These are phyloP conservation scores for Penicillium sp. DNA, from an alignment of 2,329 filamentous ascomycete genomes.

Conservation along the genomic window DNA sequence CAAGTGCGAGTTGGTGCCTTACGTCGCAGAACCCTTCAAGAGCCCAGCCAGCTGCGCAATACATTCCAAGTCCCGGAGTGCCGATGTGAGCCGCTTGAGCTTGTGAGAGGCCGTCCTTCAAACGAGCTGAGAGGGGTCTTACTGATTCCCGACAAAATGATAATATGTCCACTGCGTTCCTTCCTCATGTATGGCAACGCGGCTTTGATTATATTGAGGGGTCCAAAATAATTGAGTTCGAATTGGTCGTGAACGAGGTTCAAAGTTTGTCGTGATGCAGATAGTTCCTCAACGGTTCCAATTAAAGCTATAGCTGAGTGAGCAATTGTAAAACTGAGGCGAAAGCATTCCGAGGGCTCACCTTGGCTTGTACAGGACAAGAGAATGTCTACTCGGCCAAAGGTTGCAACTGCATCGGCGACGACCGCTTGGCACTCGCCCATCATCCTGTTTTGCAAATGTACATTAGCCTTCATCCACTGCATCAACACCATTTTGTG, in stretches of 20 bases:
- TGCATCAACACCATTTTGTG: background rate
- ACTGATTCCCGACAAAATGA: slow-evolving; percentile 81
- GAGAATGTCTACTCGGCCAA: slow-evolving; percentile 82
- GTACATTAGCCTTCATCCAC: slow-evolving; percentile 11
- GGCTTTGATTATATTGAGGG: slow-evolving; percentile 92
- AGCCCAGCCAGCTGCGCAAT: slow-evolving; percentile 89
- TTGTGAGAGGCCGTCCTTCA: slow-evolving; percentile 15
- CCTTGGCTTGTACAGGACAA: slow-evolving; percentile 85
- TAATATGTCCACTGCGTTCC: slow-evolving; percentile 80
- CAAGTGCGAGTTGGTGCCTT: slow-evolving; percentile 9
- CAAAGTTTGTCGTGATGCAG: slow-evolving; percentile 63
- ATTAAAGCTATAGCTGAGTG: slow-evolving; percentile 59
- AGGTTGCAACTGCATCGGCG: slow-evolving; percentile 76
- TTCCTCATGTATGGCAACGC: slow-evolving; percentile 70
- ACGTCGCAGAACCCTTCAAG: slow-evolving; percentile 93
- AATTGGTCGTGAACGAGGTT: slow-evolving; percentile 86
- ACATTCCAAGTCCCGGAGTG: slow-evolving; percentile 83
- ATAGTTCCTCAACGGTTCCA: slow-evolving; percentile 84
- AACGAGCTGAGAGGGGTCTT: slow-evolving; percentile 14
- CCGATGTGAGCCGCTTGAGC: slow-evolving; percentile 71
- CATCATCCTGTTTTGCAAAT: slow-evolving; percentile 43
- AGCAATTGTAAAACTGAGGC: slow-evolving; percentile 1
- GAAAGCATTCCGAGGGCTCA: slow-evolving; percentile 31
- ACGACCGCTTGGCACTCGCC: slow-evolving; percentile 77
- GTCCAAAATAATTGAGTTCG: slow-evolving; percentile 89